These are phyloP conservation scores for Penicillium coffeae DNA, from an alignment of 495 filamentous ascomycete species.

Conservation along the genomic window DNA sequence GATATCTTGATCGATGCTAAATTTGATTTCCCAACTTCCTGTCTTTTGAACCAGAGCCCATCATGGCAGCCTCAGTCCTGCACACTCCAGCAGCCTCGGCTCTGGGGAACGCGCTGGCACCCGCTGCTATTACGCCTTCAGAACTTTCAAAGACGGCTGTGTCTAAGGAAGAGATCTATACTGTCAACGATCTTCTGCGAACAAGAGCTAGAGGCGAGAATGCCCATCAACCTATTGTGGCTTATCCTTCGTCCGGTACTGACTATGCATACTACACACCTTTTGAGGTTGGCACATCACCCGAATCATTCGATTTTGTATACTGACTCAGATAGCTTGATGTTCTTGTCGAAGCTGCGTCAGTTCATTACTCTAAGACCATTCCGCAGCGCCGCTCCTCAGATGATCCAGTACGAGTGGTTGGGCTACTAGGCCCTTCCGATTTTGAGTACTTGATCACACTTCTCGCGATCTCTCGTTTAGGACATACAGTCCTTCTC, in stretches of 20 bases:
- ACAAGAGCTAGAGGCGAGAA: slow-evolving; percentile 17
- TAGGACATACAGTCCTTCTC: slow-evolving; percentile 46
- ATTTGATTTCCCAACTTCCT: too few relatives aligned
- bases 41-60: background rate
- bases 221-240: slow-evolving; percentile 27
- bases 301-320: background rate
- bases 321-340: slow-evolving; percentile 19
- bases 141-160: too few relatives aligned
- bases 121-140: background rate
- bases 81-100: background rate
- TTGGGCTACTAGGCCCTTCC: slow-evolving; percentile 40
- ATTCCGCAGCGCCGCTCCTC: slow-evolving; percentile 22
- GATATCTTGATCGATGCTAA: too few relatives aligned
- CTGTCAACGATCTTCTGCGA: slow-evolving; percentile 28
- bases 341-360: slow-evolving; percentile 28
- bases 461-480: slow-evolving; percentile 36
- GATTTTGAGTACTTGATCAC: slow-evolving; percentile 43
- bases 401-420: slow-evolving; percentile 34
- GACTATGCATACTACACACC: slow-evolving; percentile 35
- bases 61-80: slow-evolving; percentile 5
- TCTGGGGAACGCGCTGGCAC: too few relatives aligned
- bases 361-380: slow-evolving; percentile 16
- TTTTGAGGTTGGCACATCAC: slow-evolving; percentile 13
- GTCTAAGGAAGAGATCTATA: slow-evolving; percentile 12
- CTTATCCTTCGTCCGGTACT: slow-evolving; percentile 25